Evolutionary conservation across 2,329 filamentous ascomycete species (phyloP).

Genomic region (Dactylellina cionopaga): DNA sequence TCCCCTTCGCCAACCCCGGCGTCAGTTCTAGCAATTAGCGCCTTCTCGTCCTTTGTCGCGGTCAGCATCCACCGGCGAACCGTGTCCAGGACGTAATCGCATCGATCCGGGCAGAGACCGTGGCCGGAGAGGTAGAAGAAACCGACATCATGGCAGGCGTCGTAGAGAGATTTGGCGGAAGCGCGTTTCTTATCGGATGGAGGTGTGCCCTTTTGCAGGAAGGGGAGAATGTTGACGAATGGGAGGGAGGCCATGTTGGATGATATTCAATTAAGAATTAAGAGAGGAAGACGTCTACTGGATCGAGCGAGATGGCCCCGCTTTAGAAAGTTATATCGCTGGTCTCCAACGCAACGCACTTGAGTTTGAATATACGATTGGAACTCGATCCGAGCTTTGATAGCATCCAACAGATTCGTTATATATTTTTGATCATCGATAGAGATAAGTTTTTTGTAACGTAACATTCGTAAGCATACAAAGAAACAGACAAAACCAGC

Average conservation of each 20-base stretch:
- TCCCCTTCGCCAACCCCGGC: slow-evolving; percentile 52
- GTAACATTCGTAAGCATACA: too few relatives aligned
- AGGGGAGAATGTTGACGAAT: slow-evolving; percentile 46
- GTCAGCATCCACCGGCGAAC: slow-evolving; percentile 54
- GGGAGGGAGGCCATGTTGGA: slow-evolving; percentile 32
- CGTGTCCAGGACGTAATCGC: slow-evolving; percentile 35
- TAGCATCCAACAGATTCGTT: too few relatives aligned
- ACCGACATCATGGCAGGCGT: slow-evolving; percentile 55
- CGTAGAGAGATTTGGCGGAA: slow-evolving; percentile 61
- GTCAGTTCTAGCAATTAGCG: slow-evolving; percentile 50
- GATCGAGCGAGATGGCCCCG: neutral
- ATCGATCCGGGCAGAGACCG: slow-evolving; percentile 22
- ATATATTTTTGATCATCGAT: too few relatives aligned
- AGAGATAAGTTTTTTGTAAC: too few relatives aligned
- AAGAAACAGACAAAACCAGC: too few relatives aligned
- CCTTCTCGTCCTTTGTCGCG: slow-evolving; percentile 53
- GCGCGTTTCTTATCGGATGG: slow-evolving; percentile 54
- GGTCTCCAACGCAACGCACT: neutral
- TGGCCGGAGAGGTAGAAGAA: slow-evolving; percentile 57
- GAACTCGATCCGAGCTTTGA: too few relatives aligned
- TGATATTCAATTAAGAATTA: too few relatives aligned
- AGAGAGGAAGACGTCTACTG: too few relatives aligned
- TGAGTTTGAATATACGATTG: neutral
- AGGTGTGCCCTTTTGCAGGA: slow-evolving; percentile 16
- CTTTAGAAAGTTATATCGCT: too few relatives aligned